Evolutionary conservation across 306 rosid species (phyloP), one percentile per base, ranked within the genome.

Genomic region (Trifolium subterraneum): DNA sequence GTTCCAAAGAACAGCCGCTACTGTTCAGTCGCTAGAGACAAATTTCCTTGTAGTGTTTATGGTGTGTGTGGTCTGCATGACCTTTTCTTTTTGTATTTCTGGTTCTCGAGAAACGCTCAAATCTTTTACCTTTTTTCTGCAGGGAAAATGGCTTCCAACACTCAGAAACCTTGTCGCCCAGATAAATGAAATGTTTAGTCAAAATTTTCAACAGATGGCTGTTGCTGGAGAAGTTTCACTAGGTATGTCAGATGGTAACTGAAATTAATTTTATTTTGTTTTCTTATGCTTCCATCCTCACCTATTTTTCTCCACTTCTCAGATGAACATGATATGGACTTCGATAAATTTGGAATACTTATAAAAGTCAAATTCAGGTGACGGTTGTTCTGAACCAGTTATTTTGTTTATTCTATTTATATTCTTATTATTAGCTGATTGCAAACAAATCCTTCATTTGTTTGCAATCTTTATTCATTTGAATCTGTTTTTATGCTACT

Each of bases 341-440:
- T 88, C 6, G 91, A 88, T 82, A 91, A 83, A 78, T 93, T 56
- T 86, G 98, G 98, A 56, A 89, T 93, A 87, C 88, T 82, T 20
- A 88, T 91, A 80, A 93, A 93, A 90, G 98, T 93, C 31, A 93
- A 93, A 85, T 93, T 93, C 90, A 93, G 98, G 98, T 93, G 84
- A 85, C 64, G 56, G 64, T 51, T 39, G 72, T 55, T 70, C 48
- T 63, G 22, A 42, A 47, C 59, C 68, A 10, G 63, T 78, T 56
- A 6, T 16, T 59, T 64, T 35, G 20, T 38, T 20, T 48, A 7
- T 51, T 38, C 8, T 36, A 33, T 20, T 64, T 10, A 29, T 29
- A 25, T 51, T 58, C 63, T 68, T 36, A 9, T 63, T 36, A 25
- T 25, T 25, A 25, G 13, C 48, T 60, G 36, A 50, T 25, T n/a